Base-by-base conservation (phyloP, 1,284 basidiomycete genomes). In the Rhodotorula mucilaginosa region DNA sequence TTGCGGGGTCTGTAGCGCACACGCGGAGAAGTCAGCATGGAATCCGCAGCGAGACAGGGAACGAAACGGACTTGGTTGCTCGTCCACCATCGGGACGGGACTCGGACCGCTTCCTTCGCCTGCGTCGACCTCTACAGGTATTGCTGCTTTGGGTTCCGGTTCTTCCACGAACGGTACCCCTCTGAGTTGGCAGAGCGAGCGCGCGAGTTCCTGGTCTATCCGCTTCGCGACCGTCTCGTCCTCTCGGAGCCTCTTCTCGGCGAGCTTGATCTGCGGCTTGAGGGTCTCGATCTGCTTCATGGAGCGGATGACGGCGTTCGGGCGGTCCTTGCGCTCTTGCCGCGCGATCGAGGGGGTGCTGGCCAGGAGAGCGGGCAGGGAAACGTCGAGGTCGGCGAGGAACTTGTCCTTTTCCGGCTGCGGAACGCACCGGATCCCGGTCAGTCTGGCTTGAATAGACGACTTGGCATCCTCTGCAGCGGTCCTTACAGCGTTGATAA, bases 361-460 rank as follows among this genome's bases (percentile, higher is more conserved):
- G 16, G 58, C 39, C 61, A 67, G 67, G 39, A 64, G 29, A 1
- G 61, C 23, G 49, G 67, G 67, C 61, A 71, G 57, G 59, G 67
- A 44, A 54, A 58, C 19, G 62, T 71, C 73, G 62, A 74, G 69
- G 0, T 61, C 58, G 31, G 64, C 18, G 51, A 69, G 51, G 31
- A 74, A 60, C 34, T 47, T 48, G 48, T 60, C 67, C 19, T 61
- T 59, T 16, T 74, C 73, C 8, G 64, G 54, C 73, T 74, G 62
- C 5, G 8, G 8, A 13, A 44, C 3, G 39, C 39, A 44, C 39
- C 39, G 6, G 19, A 5, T 6, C 16, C 16, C 21, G 10, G 10
- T 13, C 21, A 46, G 34, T 5, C 21, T 23, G 15, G 58, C 19
- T 8, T 51, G 49, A 7, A 72, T 72, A 12, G 67, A 74, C n/a